A percentile compares a stretch with the other conserved stretches of the same genome.
Conservation (phyloP, 2,329 filamentous ascomycete genomes). For the Aureobasidium sp. region DNA sequence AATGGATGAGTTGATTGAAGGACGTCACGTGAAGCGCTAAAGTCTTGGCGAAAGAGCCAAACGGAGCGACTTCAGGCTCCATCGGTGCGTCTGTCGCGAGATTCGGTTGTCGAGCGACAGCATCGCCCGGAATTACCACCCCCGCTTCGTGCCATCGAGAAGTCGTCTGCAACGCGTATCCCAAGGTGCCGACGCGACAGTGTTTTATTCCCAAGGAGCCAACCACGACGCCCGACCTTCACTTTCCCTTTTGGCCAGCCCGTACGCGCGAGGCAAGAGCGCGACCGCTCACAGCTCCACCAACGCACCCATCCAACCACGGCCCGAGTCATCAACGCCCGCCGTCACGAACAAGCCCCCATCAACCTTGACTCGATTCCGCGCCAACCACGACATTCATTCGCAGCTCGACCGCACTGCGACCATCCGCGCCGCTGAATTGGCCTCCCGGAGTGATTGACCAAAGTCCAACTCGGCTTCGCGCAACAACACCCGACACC, state of each 20-base stretch:
- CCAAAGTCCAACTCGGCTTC: background rate
- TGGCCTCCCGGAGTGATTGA: background rate
- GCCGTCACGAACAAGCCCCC: background rate
- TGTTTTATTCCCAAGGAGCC: background rate
- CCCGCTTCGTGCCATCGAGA: conserved; percentile 4
- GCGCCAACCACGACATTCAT: background rate
- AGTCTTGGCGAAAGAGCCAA: background rate
- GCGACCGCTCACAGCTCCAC: background rate
- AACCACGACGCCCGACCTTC: conserved; percentile 1
- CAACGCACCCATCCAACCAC: conserved; percentile 1
- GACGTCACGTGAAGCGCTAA: background rate
- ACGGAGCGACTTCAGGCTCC: background rate
- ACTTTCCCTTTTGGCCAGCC: background rate
- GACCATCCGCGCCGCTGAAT: background rate
- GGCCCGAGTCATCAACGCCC: conserved; percentile 9
- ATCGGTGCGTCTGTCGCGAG: background rate
- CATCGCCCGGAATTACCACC: background rate
- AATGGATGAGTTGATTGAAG: background rate
- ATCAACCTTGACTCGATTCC: background rate
- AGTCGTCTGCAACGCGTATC: conserved; percentile 6
- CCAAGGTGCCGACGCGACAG: conserved; percentile 1
- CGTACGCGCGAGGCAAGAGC: conserved; percentile 2
- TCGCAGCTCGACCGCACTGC: background rate
- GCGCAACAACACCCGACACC: background rate
- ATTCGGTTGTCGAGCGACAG: background rate